phyloP scores from a whole-genome alignment of 2,329 filamentous ascomycete species.

The Plectosphaerella cucumerina region DNA sequence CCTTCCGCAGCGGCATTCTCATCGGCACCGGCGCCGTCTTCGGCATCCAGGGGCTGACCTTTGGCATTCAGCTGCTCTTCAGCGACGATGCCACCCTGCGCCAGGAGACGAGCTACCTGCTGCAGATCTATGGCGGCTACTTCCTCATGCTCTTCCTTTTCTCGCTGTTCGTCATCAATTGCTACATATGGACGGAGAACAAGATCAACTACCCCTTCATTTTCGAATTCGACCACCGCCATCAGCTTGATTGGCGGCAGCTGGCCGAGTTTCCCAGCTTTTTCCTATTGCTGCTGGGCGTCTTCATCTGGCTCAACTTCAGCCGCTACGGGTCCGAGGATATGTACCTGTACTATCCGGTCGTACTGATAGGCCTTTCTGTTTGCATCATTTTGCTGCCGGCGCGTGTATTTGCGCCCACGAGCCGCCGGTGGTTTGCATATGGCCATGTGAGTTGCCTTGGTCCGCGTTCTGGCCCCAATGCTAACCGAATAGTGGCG shows the following conservation, averaged over 20 bases:
- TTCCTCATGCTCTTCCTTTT: slow-evolving; percentile 80
- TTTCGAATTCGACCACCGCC: slow-evolving; percentile 89
- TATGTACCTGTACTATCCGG: slow-evolving; percentile 83
- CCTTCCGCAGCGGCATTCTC: slow-evolving; percentile 60
- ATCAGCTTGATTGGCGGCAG: slow-evolving; percentile 86
- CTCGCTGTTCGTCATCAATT: slow-evolving; percentile 79
- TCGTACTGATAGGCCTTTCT: slow-evolving; percentile 70
- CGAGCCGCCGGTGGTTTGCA: slow-evolving; percentile 78
- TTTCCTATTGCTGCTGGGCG: slow-evolving; percentile 71
- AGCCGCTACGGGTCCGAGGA: slow-evolving; percentile 57
- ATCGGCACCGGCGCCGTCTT: slow-evolving; percentile 67
- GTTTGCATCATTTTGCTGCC: slow-evolving; percentile 71
- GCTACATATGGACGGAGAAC: slow-evolving; percentile 73
- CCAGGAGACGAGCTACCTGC: slow-evolving; percentile 59
- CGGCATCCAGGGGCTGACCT: slow-evolving; percentile 59
- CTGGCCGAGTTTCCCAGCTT: slow-evolving; percentile 82
- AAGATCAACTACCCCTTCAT: slow-evolving; percentile 97
- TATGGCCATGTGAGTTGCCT: slow-evolving; percentile 71
- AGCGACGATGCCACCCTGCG: slow-evolving; percentile 42
- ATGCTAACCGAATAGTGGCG: slow-evolving; percentile 61
- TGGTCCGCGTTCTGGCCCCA: not conserved
- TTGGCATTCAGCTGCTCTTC: slow-evolving; percentile 51
- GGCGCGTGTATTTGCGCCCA: slow-evolving; percentile 66
- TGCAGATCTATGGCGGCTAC: slow-evolving; percentile 92
- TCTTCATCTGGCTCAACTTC: slow-evolving; percentile 90